Evolutionary conservation across 2,329 filamentous ascomycete genomes (phyloP), one percentile per base, ranked within the genome.

Genomic region (Hypomyces rosellus): DNA sequence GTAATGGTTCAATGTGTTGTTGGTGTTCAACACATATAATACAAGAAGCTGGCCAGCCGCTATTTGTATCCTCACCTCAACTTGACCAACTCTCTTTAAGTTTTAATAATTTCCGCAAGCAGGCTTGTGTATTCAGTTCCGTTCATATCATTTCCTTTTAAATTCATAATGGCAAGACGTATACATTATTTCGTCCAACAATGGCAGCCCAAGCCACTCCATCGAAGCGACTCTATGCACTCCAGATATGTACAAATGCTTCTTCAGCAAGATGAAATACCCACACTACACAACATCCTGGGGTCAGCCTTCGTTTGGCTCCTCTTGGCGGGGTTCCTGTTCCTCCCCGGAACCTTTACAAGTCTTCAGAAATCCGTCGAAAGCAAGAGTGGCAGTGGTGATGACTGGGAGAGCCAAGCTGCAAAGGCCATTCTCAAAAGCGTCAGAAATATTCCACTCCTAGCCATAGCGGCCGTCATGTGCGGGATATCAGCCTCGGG

Each of bases 261-360:
- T 7, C 66, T 75, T 20, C 64, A 68, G 34, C 64, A 74, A n/a
- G 71, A 76, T 55, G 57, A 63, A 36, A 74, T 78, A 43, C 67
- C 72, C 2, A 65, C 64, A 6, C 45, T 67, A 9, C 73, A 77
- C 64, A 79, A 74, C 61, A 66, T 77, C 47, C 63, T 75, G 16
- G 71, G 71, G 45, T 54, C 62, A 30, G 57, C 59, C 48, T 62
- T 62, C 49, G 61, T 63, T 40, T 80, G 72, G 74, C 65, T 77
- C 42, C 66, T 80, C 3, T 69, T 80, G 1, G 72, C 72, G 0
- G 76, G 76, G 25, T 80, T 78, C 63, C 65, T 80, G 14, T 67
- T 79, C 39, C 70, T 77, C 34, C 75, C 76, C 0, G 75, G 72
- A 5, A 77, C 74, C 1, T 80, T 78, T 57, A 76, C 71, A 36